Conservation (phyloP, 768 basidiomycete genomes). For the Tricholoma saponaceum region DNA sequence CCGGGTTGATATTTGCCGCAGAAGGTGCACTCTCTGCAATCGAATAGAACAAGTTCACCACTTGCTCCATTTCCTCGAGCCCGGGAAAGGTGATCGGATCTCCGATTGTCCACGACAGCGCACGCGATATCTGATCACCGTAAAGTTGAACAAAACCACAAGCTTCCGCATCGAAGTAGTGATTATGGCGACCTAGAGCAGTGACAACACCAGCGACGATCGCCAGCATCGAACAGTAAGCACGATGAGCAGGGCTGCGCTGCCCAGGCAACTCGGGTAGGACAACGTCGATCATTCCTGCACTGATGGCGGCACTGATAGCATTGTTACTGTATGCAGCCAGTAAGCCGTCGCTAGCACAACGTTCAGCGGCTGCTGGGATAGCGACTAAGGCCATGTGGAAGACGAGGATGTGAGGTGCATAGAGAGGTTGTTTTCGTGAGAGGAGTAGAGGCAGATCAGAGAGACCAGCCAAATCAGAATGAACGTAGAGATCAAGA, state of each 20-base stretch:
- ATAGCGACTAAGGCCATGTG: slow-evolving; percentile 81
- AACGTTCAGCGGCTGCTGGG: slow-evolving; percentile 74
- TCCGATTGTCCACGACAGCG: slow-evolving; percentile 80
- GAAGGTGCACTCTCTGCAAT: slow-evolving; percentile 56
- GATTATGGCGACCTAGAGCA: slow-evolving; percentile 59
- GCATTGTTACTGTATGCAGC: slow-evolving; percentile 81
- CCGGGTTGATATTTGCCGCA: slow-evolving; percentile 40
- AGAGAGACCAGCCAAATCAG: slow-evolving; percentile 67
- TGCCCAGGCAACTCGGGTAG: slow-evolving; percentile 70
- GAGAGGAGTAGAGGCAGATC: slow-evolving; percentile 59
- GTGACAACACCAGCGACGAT: slow-evolving; percentile 71
- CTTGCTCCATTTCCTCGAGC: slow-evolving; percentile 81
- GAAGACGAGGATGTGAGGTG: slow-evolving; percentile 77
- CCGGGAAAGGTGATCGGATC: slow-evolving; percentile 72
- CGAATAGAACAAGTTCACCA: slow-evolving; percentile 72
- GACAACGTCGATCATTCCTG: slow-evolving; percentile 64
- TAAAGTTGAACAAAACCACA: slow-evolving; percentile 84
- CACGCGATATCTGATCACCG: slow-evolving; percentile 71
- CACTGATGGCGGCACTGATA: slow-evolving; percentile 71
- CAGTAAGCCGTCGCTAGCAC: slow-evolving; percentile 80
- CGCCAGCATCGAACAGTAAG: slow-evolving; percentile 82
- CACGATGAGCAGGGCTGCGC: slow-evolving; percentile 72
- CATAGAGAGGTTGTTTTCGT: slow-evolving; percentile 65
- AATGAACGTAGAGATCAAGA: slow-evolving; percentile 65
- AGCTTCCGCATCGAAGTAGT: slow-evolving; percentile 81